Evolutionary conservation across 208 protist genomes (phyloP), one percentile per base, ranked within the genome.

Genomic region (Acanthamoeba lugdunensis): DNA sequence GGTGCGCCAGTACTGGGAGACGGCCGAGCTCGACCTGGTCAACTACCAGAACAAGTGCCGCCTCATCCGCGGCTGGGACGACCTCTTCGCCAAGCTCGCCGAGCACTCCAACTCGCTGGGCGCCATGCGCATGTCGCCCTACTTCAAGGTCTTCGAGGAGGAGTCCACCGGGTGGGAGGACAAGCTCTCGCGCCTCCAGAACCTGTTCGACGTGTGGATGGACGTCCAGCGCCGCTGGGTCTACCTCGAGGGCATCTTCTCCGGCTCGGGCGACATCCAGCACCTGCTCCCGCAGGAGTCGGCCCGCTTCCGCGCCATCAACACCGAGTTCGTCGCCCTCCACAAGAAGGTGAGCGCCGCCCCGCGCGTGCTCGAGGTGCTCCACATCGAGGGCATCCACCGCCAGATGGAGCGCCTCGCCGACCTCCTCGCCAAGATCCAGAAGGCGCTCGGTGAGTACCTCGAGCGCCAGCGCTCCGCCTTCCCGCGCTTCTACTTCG

Each of bases 401-500:
- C 56, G 96, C 30, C 97, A 97, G 33, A 96, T 99, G 50, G 98
- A 99, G 94, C 97, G 98, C 13, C 88, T 99, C 2, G 94, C 96
- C 11, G 97, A 97, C 30, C 96, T 99, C 73, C 96, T 99, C 18
- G 94, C 92, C 63, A 98, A 98, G 85, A 98, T 99, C 89, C 99
- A 99, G 97, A 98, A 99, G 75, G 97, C 98, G 25, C 97, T 99
- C 23, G 98, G 98, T 56, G 97, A 98, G 77, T 99, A 99, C 95
- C 97, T 99, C 5, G 99, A 99, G 95, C 96, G 96, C 16, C 98
- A 99, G 96, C 97, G 99, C 54, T 87, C 96, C 9, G 95, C 97
- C 87, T 99, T 99, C 95, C 98, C 99, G 2, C 98, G 99, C 90
- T 99, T 99, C 97, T 99, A 99, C 96, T 99, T 99, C 95, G 97